These are phyloP conservation scores for Saccharum spontaneum DNA, from an alignment of 176 grass and related monocot genomes.

Conservation along the genomic window DNA sequence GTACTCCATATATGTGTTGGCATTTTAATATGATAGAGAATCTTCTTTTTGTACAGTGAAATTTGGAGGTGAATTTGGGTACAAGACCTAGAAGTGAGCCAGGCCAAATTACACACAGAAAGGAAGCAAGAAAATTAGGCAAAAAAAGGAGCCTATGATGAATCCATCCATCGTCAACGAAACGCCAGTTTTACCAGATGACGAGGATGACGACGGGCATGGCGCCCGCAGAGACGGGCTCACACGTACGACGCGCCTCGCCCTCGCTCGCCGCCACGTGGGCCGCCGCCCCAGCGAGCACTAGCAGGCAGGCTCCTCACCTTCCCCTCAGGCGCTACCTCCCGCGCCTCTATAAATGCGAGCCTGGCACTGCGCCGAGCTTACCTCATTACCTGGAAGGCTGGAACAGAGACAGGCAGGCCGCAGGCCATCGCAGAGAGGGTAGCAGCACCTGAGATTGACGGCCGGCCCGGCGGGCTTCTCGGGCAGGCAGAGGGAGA, in stretches of 20 bases:
- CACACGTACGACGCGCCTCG: constrained; percentile 42
- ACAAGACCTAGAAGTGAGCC: too few species aligned
- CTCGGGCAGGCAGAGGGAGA: too few species aligned
- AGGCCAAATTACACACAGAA: too few species aligned
- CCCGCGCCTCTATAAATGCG: constrained; percentile 33
- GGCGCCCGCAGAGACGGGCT: constrained; percentile 44
- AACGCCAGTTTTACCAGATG: not conserved
- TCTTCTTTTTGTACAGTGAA: too few species aligned
- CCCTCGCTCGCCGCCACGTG: constrained; percentile 33
- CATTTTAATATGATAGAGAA: too few species aligned
- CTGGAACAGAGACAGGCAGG: constrained; percentile 40
- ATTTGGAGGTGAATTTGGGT: too few species aligned
- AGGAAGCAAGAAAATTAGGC: too few species aligned
- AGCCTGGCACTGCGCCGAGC: constrained; percentile 9
- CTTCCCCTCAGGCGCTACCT: too few species aligned
- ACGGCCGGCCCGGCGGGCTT: not conserved
- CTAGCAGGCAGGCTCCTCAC: not conserved
- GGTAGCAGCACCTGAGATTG: not conserved
- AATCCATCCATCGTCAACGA: not conserved
- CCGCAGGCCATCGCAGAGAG: not conserved
- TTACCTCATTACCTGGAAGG: not conserved
- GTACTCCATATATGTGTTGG: too few species aligned
- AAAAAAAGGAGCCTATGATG: not conserved
- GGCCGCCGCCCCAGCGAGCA: not conserved
- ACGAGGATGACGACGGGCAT: constrained; percentile 5